A percentile compares a stretch with the other conserved stretches of the same genome.
phyloP scores from a whole-genome alignment of 2,329 filamentous ascomycete species.

The Phialophora chinensis region DNA sequence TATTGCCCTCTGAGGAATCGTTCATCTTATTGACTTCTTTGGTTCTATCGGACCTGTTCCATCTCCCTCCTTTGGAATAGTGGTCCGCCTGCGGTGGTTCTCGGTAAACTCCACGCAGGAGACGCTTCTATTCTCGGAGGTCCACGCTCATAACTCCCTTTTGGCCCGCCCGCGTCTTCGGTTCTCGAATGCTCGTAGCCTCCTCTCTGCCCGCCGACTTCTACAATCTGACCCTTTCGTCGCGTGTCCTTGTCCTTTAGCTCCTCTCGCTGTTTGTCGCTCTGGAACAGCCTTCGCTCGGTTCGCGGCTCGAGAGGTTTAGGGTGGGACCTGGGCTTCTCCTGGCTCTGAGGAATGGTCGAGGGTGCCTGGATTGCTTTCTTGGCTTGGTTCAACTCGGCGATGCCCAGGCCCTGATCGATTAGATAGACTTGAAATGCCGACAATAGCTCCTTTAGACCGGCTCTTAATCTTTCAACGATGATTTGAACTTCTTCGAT shows the following conservation, averaged over 20 bases:
- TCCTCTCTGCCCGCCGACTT: not conserved
- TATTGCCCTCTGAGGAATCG: not conserved
- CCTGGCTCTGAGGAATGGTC: slow-evolving; percentile 14
- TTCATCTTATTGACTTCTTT: slow-evolving; percentile 6
- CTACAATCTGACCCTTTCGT: not conserved
- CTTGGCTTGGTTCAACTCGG: slow-evolving; percentile 75
- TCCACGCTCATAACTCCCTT: not conserved
- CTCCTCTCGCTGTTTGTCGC: slow-evolving; percentile 11
- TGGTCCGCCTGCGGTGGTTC: slow-evolving; percentile 9
- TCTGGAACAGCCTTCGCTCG: slow-evolving; percentile 24
- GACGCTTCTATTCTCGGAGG: slow-evolving; percentile 2
- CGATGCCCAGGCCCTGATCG: slow-evolving; percentile 71
- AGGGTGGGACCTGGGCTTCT: slow-evolving; percentile 8
- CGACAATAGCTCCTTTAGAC: slow-evolving; percentile 68
- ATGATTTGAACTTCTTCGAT: slow-evolving; percentile 72
- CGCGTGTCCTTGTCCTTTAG: not conserved
- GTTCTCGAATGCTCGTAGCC: not conserved
- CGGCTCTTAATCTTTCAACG: slow-evolving; percentile 66
- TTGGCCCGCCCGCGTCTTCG: not conserved
- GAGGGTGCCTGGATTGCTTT: slow-evolving; percentile 58
- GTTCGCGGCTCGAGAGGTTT: slow-evolving; percentile 13
- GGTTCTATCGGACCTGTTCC: slow-evolving; percentile 31
- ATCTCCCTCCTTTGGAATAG: slow-evolving; percentile 32
- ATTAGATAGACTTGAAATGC: slow-evolving; percentile 77
- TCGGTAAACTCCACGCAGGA: slow-evolving; percentile 6